Evolutionary conservation across 371 early-diverging fungal genomes (phyloP).

Genomic region (Apophysomyces elegans): DNA sequence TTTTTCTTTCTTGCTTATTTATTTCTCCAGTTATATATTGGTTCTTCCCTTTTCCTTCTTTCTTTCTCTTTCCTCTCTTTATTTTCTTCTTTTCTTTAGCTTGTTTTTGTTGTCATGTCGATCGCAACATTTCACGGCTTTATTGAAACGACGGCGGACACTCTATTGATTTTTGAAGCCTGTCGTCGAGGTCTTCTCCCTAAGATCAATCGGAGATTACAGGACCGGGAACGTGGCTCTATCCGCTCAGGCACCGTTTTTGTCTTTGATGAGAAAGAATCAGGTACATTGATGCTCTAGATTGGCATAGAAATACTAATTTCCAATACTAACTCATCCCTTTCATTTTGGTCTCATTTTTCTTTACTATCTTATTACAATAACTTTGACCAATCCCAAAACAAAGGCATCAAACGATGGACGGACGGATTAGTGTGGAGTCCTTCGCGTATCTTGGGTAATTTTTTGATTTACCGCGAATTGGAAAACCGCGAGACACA

Average conservation of each 20-base stretch:
- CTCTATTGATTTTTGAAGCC: constrained; percentile 71
- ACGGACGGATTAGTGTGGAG: constrained; percentile 89
- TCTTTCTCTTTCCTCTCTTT: constrained; percentile 12
- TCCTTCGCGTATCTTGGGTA: constrained; percentile 80
- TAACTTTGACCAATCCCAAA: constrained; percentile 11
- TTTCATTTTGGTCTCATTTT: too few relatives aligned
- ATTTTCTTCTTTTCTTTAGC: constrained; percentile 13
- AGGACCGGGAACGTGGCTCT: constrained; percentile 64
- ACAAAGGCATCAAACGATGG: constrained; percentile 83
- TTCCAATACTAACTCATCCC: too few relatives aligned
- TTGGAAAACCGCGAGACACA: constrained; percentile 57
- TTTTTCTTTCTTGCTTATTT: not conserved
- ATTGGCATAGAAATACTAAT: not conserved
- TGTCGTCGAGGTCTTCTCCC: constrained; percentile 63
- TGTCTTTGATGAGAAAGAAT: constrained; percentile 75
- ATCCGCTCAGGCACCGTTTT: constrained; percentile 70
- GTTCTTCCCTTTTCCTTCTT: not conserved
- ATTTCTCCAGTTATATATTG: not conserved
- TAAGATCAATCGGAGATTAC: constrained; percentile 64
- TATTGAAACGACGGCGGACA: constrained; percentile 66
- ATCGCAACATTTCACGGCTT: constrained; percentile 58
- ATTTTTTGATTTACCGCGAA: constrained; percentile 81
- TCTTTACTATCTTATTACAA: too few relatives aligned
- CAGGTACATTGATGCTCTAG: constrained; percentile 33
- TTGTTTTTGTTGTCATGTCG: constrained; percentile 28